Base-by-base conservation (phyloP, 2,329 filamentous ascomycete species). In the Verruconis gallopava region DNA sequence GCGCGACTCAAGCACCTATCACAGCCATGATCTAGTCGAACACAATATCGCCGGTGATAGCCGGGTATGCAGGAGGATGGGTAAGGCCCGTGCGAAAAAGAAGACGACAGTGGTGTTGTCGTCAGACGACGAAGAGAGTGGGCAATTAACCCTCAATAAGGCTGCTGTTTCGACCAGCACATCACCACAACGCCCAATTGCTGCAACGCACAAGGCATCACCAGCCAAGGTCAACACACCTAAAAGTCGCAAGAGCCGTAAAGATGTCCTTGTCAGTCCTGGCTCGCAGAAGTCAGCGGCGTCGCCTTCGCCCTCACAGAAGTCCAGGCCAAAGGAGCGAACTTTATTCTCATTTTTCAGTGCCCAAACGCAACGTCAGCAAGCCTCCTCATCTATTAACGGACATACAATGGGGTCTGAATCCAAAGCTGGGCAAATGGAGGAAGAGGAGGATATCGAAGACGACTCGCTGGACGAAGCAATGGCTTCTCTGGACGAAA, bases 271-370 rank as follows among this genome's bases (percentile, higher is more conserved):
- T 30, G 33, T 11, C 33, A 36, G 33, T 19, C 33, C 33, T 11
- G 18, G 9, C 6, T 36, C 33, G 33, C 33, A 36, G 17, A 15
- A 9, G 9, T 36, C 33, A 9, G 22, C 35, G 14, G 11, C 40
- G 20, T 34, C 30, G 19, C 30, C 40, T 20, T 15, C 32, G 15
- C n/a, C n/a, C n/a, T n/a, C n/a, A n/a, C n/a, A n/a, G 25, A 41
- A 41, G 21, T 37, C 38, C 5, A 30, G 19, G 12, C 21, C 38
- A 6, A 35, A 45, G 18, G 21, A 25, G 13, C 28, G 30, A 12
- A 28, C 38, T 15, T 37, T 42, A 4, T 28, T 61, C 25, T 68
- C 66, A 13, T 70, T 69, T 55, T 69, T 70, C 55, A 65, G 60
- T 51, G 56, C 57, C 39, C 57, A 57, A 5, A 59, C 63, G n/a